Evolutionary conservation across 768 basidiomycete genomes (phyloP), one percentile per base, ranked within the genome.

Genomic region (Lepiota brunneoincarnata): DNA sequence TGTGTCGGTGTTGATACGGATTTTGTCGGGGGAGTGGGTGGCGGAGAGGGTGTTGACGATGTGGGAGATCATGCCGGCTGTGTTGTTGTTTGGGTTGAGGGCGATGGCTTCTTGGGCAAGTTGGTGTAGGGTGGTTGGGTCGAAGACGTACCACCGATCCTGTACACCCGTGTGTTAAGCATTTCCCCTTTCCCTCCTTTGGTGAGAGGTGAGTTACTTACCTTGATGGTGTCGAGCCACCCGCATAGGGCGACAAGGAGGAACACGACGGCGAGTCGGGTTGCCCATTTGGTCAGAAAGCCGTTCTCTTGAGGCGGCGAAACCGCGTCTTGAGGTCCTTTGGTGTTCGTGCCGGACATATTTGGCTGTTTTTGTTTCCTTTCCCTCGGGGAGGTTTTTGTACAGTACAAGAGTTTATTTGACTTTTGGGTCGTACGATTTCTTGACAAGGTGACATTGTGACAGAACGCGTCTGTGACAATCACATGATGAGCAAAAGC

Each of bases 91-190:
- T 10, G 83, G 77, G 2, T 77, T 67, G 28, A 48, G 31, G 14
- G 79, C 79, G 67, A 98, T 81, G 44, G 95, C 91, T 7, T 81
- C 78, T 64, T 84, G 75, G 11, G 88, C 82, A 31, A 97, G 81
- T 57, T 82, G 73, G 65, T 95, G 89, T 14, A 98, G 73, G 45
- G 72, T 72, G 2, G 72, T 69, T 2, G 88, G 90, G 63, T 92
- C 83, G 55, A 98, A 81, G 54, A 93, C 83, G 69, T 96, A 98
- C 83, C 88, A 98, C 53, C 83, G 83, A 43, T 87, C 77, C 93
- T 95, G 56, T n/a, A 44, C 14, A 49, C 31, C 12, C 23, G 48
- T 23, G 39, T 35, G 41, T 21, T 40, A 44, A 43, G 48, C n/a
- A n/a, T n/a, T n/a, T n/a, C n/a, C n/a, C n/a, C n/a, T n/a, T n/a